Evolutionary conservation across 129 eudicot species (phyloP).

Genomic region (Pulicaria dysenterica): DNA sequence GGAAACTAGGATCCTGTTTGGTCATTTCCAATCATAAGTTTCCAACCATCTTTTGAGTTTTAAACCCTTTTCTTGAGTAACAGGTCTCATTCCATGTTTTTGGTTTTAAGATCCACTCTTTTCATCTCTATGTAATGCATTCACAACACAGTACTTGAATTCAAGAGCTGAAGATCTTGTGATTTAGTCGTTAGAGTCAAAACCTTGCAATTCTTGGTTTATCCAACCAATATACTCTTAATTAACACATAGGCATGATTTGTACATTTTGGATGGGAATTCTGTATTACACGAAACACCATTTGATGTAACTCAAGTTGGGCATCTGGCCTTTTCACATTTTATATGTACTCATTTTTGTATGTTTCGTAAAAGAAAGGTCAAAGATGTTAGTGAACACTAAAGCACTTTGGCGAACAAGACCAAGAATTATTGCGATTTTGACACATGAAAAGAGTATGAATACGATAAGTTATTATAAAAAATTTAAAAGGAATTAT

Average conservation of each 20-base stretch:
- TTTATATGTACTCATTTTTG: neutral
- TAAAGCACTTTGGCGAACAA: neutral
- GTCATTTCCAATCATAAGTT: neutral
- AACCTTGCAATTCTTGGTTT: neutral
- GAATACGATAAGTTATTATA: no score
- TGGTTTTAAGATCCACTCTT: neutral
- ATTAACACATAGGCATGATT: neutral
- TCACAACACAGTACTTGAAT: neutral
- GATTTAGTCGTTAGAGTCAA: neutral
- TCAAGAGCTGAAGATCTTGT: neutral
- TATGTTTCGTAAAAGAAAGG: neutral
- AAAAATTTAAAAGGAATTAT: no score
- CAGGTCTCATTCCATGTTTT: neutral
- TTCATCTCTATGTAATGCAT: neutral
- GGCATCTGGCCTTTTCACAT: neutral
- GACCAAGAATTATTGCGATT: no score
- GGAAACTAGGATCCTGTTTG: neutral
- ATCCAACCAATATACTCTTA: conserved; percentile 1
- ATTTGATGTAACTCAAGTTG: neutral
- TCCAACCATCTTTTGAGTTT: neutral
- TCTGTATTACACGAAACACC: neutral
- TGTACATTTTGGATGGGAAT: neutral
- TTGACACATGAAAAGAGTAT: no score
- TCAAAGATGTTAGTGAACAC: neutral
- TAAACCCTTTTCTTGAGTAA: neutral